phyloP scores from a whole-genome alignment of 139 green algal species.

The Helicosporidium sp. region DNA sequence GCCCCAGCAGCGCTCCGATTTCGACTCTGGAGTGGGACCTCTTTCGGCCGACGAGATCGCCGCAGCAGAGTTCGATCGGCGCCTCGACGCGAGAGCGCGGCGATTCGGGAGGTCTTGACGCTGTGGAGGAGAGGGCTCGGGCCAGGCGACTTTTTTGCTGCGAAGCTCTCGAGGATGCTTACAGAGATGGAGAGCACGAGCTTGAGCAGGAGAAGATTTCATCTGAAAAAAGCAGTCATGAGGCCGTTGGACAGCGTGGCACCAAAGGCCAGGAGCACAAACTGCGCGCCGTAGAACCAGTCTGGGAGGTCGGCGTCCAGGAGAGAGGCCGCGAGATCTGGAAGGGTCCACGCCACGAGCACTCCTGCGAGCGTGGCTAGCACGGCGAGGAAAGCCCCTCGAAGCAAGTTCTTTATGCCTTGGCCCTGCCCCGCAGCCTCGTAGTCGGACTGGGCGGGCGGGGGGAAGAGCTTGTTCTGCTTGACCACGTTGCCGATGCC shows the following conservation, averaged over 20 bases:
- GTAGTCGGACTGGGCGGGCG: neutral
- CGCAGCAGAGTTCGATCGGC: too few species aligned
- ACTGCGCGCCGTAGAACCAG: constrained; percentile 36
- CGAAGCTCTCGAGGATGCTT: too few species aligned
- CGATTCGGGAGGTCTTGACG: too few species aligned
- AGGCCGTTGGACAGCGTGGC: constrained; percentile 10
- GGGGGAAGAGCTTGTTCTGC: constrained; percentile 15
- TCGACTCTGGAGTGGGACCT: too few species aligned
- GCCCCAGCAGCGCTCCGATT: too few species aligned
- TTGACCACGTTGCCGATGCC: constrained; percentile 22
- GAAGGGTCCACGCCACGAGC: constrained; percentile 25
- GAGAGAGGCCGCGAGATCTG: constrained; percentile 13
- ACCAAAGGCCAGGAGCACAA: constrained; percentile 11
- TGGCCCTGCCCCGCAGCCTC: too few species aligned
- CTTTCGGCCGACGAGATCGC: too few species aligned
- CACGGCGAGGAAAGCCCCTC: constrained; percentile 27
- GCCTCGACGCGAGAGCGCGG: too few species aligned
- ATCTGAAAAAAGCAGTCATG: constrained; percentile 6
- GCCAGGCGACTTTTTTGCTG: too few species aligned
- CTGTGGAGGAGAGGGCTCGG: too few species aligned
- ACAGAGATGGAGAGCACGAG: too few species aligned
- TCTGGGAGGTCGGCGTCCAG: constrained; percentile 21
- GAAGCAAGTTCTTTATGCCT: constrained; percentile 26
- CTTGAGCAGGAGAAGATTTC: too few species aligned
- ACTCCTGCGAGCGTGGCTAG: constrained; percentile 29